A percentile compares a stretch with the other conserved stretches of the same genome.
Conservation (phyloP, 148 eudicot species). For the Silene conica region DNA sequence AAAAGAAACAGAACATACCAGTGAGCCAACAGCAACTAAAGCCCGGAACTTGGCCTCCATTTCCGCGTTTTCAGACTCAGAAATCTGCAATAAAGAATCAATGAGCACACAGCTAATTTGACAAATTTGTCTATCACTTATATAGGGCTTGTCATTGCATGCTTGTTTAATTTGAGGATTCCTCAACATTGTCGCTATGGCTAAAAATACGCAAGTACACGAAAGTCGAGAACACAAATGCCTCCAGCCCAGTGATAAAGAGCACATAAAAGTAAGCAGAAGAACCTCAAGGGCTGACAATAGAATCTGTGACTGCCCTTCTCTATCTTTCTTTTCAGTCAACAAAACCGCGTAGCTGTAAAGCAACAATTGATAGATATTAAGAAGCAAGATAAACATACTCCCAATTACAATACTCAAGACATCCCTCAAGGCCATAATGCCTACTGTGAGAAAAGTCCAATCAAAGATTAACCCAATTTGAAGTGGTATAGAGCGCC, state of each 20-base stretch:
- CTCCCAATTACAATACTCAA: background rate
- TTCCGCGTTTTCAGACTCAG: conserved; percentile 66
- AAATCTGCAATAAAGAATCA: conserved; percentile 47
- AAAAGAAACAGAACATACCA: conserved; percentile 42
- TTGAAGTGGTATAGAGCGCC: background rate
- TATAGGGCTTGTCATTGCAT: background rate
- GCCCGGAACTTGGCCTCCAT: conserved; percentile 73
- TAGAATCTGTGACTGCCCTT: conserved; percentile 92
- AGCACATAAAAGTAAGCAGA: conserved; percentile 1
- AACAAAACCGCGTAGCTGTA: conserved; percentile 80
- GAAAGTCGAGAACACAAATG: background rate
- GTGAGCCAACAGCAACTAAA: conserved; percentile 82
- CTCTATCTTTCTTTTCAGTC: conserved; percentile 83
- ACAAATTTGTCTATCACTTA: too few relatives aligned
- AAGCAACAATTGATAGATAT: conserved; percentile 10
- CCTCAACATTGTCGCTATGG: background rate
- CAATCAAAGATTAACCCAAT: background rate
- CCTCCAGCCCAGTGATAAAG: background rate
- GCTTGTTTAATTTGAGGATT: too few relatives aligned
- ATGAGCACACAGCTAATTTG: background rate
- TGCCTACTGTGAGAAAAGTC: background rate
- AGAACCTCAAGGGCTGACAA: conserved; percentile 90
- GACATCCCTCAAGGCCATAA: background rate
- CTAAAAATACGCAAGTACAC: background rate
- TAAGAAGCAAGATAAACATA: background rate